A percentile compares a stretch with the other conserved stretches of the same genome.
phyloP scores from a whole-genome alignment of 2,329 filamentous ascomycete genomes.

The Verticillium zaregamsianum region DNA sequence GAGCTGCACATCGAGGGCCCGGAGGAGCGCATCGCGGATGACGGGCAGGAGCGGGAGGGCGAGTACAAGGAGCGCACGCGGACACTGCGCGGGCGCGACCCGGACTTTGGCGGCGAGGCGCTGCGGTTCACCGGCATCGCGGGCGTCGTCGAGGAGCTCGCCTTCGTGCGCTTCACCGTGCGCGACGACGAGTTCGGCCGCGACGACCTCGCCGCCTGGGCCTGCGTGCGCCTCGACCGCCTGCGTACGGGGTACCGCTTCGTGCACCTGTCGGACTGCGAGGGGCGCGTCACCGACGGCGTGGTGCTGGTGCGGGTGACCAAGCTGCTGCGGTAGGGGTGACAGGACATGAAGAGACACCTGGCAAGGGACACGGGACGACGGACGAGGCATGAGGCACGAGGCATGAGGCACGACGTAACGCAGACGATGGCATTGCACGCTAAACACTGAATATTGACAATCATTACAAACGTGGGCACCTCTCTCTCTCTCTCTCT shows the following conservation, averaged over 20 bases:
- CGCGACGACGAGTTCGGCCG: conserved; percentile 79
- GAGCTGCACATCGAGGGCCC: conserved; percentile 78
- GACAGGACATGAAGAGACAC: not conserved
- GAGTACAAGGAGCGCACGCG: conserved; percentile 57
- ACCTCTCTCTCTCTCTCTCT: too few species aligned
- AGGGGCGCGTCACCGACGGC: conserved; percentile 62
- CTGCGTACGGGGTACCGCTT: conserved; percentile 73
- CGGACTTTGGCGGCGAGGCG: conserved; percentile 58
- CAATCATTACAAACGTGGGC: not conserved
- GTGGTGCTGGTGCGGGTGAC: conserved; percentile 69
- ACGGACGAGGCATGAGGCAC: not conserved
- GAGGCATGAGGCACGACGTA: not conserved
- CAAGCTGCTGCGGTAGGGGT: conserved; percentile 44
- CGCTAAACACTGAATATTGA: not conserved
- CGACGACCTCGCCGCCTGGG: conserved; percentile 82
- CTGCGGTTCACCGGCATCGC: conserved; percentile 52
- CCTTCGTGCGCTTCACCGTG: conserved; percentile 78
- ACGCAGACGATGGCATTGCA: not conserved
- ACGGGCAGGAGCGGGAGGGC: conserved; percentile 33
- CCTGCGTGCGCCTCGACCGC: conserved; percentile 80
- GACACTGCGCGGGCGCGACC: conserved; percentile 52
- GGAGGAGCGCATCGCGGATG: conserved; percentile 37
- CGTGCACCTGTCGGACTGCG: conserved; percentile 67
- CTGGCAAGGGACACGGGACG: not conserved
- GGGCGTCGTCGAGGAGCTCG: conserved; percentile 62